Evolutionary conservation across 164 flowering plant genomes (phyloP).

Genomic region (Dillenia suffruticosa): DNA sequence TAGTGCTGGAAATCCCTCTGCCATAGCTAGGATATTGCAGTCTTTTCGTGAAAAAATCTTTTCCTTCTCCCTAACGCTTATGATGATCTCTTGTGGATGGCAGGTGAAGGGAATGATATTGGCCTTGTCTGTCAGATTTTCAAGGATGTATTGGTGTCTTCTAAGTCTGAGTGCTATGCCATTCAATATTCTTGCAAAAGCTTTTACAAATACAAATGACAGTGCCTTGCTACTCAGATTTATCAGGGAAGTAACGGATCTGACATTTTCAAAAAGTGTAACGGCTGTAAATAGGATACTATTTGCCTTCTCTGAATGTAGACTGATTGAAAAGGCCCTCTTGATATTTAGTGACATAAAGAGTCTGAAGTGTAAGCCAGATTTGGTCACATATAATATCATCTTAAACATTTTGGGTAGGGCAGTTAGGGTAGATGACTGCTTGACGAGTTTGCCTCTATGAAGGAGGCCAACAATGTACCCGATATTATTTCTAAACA

Average conservation of each 20-base stretch:
- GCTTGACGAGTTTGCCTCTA: conserved; percentile 52
- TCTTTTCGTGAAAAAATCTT: conserved; percentile 31
- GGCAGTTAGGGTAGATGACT: conserved; percentile 56
- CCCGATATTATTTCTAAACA: conserved; percentile 72
- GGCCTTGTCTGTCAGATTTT: conserved; percentile 40
- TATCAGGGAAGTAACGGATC: conserved; percentile 44
- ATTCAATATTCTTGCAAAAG: conserved; percentile 55
- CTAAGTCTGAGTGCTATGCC: conserved; percentile 25
- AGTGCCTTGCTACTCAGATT: conserved; percentile 28
- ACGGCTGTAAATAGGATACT: conserved; percentile 58
- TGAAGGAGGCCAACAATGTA: conserved; percentile 44
- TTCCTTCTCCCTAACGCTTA: conserved; percentile 34
- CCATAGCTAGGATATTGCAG: conserved; percentile 36
- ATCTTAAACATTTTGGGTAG: conserved; percentile 62
- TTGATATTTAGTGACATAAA: conserved; percentile 61
- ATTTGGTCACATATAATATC: conserved; percentile 65
- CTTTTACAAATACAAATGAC: conserved; percentile 39
- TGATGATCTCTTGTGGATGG: conserved; percentile 38
- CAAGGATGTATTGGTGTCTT: conserved; percentile 41
- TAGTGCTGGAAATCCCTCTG: conserved; percentile 31
- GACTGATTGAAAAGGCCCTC: conserved; percentile 66
- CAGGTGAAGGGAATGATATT: conserved; percentile 39
- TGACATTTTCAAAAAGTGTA: conserved; percentile 34
- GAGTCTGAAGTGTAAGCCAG: conserved; percentile 53
- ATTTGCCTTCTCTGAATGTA: conserved; percentile 50